Evolutionary conservation across 805 yeast species (phyloP).

Genomic region (Barnettozyma californica): DNA sequence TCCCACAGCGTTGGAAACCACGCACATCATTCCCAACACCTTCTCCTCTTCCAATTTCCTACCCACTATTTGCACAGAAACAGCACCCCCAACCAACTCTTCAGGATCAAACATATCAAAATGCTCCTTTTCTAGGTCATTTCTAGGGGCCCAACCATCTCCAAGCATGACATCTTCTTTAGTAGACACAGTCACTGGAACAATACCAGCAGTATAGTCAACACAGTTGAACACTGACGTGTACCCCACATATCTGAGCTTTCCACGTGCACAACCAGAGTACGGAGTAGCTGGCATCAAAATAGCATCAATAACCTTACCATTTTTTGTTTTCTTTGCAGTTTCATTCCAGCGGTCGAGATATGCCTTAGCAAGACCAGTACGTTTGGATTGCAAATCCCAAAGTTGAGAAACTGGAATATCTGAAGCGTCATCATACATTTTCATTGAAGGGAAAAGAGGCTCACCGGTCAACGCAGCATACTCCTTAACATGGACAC

Average conservation of each 20-base stretch:
- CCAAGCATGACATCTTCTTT: conserved; percentile 33
- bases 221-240: conserved; percentile 50
- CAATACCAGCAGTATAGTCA: conserved; percentile 50
- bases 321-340: conserved; percentile 29
- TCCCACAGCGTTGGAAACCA: conserved; percentile 27
- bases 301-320: conserved; percentile 42
- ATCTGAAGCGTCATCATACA: conserved; percentile 32
- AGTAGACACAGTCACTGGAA: conserved; percentile 58
- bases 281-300: conserved; percentile 34
- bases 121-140: conserved; percentile 39
- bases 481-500: conserved; percentile 31
- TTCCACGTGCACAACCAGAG: conserved; percentile 30
- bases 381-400: conserved; percentile 37
- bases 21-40: conserved; percentile 42
- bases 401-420: conserved; percentile 36
- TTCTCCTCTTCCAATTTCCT: conserved; percentile 58
- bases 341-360: conserved; percentile 39
- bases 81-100: conserved; percentile 54
- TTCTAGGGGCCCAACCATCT: conserved; percentile 27
- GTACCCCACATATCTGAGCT: conserved; percentile 32
- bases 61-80: conserved; percentile 62
- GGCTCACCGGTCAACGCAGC: conserved; percentile 39
- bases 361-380: conserved; percentile 34
- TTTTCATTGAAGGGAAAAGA: conserved; percentile 36
- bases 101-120: conserved; percentile 44